Evolutionary conservation across 2,329 filamentous ascomycete genomes (phyloP), one percentile per base, ranked within the genome.

Genomic region (Fusarium sterilihyphosum): DNA sequence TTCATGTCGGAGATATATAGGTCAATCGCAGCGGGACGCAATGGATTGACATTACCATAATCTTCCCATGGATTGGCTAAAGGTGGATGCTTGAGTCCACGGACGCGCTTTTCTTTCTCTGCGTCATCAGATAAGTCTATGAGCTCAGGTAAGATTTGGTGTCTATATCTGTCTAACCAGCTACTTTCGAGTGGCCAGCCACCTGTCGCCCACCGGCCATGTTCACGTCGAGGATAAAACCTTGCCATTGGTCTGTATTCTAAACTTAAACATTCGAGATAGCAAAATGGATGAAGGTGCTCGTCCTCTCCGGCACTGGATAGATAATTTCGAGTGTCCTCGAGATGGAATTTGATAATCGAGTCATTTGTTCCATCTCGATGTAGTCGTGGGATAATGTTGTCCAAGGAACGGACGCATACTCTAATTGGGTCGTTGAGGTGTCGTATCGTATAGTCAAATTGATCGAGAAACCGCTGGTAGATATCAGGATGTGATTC

Each of bases 171-270:
- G 20, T 40, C 38, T 22, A 20, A 20, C 2, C 2, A 40, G 18
- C 1, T 40, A 1, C 1, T 0, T 40, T 22, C 20, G 4, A 40
- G 11, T 5, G 38, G 20, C 38, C 38, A 41, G 20, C 38, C 20
- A 41, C 38, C 38, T 14, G 38, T 41, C 6, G 0, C 12, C 38
- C 38, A 22, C 0, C 0, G 0, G 38, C 1, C 20, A 41, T 41
- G 20, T 41, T 41, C 1, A 22, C 20, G 12, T 41, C 38, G 38
- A 41, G 38, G 38, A 22, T 41, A 41, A 41, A 41, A 41, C 3
- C 38, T 1, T 6, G 20, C 20, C 38, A 41, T 14, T 41, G 12
- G 20, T 41, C 38, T 41, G 20, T 41, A 41, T 41, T 41, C 20
- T 12, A 43, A 16, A 9, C 26, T 22, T 20, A 1, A 6, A 29